Conservation (phyloP, 495 filamentous ascomycete genomes). For the Daldinia childiae region DNA sequence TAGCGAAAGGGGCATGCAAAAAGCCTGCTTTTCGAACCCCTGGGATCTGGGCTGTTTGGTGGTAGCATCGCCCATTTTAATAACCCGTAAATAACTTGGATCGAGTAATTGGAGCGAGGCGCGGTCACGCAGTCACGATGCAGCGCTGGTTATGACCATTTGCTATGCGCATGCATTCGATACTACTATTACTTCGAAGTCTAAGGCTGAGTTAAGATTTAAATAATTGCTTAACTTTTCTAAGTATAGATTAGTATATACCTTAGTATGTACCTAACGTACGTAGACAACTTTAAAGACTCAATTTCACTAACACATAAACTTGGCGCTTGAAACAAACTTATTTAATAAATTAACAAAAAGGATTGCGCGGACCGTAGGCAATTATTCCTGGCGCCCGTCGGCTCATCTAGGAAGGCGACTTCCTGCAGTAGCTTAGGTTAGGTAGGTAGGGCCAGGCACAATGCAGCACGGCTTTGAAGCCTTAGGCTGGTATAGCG, state of each 20-base stretch:
- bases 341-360: constrained; percentile 23
- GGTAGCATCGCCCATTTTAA: constrained; percentile 3
- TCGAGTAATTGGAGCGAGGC: not conserved
- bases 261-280: not conserved
- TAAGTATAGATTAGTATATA: not conserved
- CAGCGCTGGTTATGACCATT: not conserved
- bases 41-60: not conserved
- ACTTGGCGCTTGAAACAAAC: constrained; percentile 26
- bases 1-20: constrained; percentile 22
- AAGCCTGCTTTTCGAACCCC: not conserved
- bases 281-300: not conserved
- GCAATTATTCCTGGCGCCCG: constrained; percentile 25
- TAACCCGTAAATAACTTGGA: not conserved
- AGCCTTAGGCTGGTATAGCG: constrained; percentile 14
- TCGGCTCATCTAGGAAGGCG: constrained; percentile 10
- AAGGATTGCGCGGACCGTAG: constrained; percentile 29
- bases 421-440: constrained; percentile 21
- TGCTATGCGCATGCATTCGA: not conserved
- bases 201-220: not conserved
- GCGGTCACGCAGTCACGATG: not conserved
- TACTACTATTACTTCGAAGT: not conserved
- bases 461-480: not conserved
- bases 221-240: not conserved
- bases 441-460: no score
- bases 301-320: not conserved